Evolutionary conservation across 257 asterid genomes (phyloP).

Genomic region (Lavandula angustifolia): DNA sequence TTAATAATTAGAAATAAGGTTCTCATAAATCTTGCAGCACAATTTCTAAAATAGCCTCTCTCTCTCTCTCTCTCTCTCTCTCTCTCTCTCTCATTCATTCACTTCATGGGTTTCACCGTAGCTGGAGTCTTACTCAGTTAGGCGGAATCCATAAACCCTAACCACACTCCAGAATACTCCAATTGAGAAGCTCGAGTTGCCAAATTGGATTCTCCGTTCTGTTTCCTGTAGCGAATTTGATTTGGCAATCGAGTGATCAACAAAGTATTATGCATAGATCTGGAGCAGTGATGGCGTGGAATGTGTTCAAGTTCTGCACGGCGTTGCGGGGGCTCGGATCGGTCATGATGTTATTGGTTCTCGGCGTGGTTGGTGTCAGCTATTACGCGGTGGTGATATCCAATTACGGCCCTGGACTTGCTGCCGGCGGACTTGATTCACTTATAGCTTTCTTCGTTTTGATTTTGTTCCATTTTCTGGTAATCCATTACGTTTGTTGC

Average conservation of each 20-base stretch:
- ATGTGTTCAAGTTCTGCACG: slow-evolving; percentile 94
- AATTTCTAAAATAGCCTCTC: slow-evolving; percentile 22
- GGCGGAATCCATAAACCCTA: slow-evolving; percentile 48
- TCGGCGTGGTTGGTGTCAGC: slow-evolving; percentile 89
- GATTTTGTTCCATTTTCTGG: slow-evolving; percentile 81
- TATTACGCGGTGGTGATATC: slow-evolving; percentile 88
- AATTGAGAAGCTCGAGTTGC: slow-evolving; percentile 31
- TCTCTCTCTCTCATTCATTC: slow-evolving; percentile 24
- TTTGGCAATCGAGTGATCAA: slow-evolving; percentile 17
- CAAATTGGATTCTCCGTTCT: not conserved
- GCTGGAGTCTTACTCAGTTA: slow-evolving; percentile 30
- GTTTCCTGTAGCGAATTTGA: not conserved
- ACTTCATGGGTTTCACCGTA: slow-evolving; percentile 37
- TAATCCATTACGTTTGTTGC: slow-evolving; percentile 36
- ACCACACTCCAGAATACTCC: slow-evolving; percentile 14
- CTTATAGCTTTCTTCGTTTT: slow-evolving; percentile 62
- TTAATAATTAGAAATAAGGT: too few species aligned
- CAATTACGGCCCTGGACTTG: slow-evolving; percentile 79
- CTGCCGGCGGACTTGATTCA: slow-evolving; percentile 70
- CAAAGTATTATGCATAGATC: slow-evolving; percentile 81
- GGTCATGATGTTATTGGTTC: slow-evolving; percentile 92
- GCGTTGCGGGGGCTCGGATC: slow-evolving; percentile 93
- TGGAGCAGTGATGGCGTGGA: slow-evolving; percentile 99
- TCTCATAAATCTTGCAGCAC: not conserved
- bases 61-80: not conserved